phyloP scores from a whole-genome alignment of 2,329 filamentous ascomycete species.

The Amauroascus niger region DNA sequence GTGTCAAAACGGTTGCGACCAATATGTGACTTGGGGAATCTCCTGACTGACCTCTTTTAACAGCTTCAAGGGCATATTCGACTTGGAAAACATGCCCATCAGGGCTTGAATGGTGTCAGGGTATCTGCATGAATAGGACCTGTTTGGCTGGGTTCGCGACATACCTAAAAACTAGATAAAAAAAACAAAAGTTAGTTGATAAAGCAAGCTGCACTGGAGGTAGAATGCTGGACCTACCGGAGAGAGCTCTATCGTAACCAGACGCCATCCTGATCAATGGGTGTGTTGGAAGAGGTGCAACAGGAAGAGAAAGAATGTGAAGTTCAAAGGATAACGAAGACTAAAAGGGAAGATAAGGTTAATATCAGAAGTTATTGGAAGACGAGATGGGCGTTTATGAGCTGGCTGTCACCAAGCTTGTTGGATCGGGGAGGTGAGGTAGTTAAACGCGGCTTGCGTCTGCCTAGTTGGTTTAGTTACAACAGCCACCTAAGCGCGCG shows the following conservation, averaged over 20 bases:
- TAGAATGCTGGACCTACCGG: conserved; percentile 55
- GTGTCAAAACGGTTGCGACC: conserved; percentile 13
- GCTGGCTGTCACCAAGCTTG: neutral
- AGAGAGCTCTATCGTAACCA: conserved; percentile 97
- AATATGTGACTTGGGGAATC: conserved; percentile 18
- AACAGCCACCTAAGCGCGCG: conserved; percentile 12
- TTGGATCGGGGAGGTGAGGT: conserved; percentile 3
- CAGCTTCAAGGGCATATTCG: conserved; percentile 96
- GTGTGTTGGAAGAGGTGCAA: neutral
- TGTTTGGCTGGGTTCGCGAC: conserved; percentile 4
- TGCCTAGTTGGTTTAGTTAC: too few relatives aligned
- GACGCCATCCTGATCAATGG: conserved; percentile 58
- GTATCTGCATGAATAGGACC: neutral
- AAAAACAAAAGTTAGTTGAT: conserved; percentile 17
- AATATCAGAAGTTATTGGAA: neutral
- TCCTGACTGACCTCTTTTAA: conserved; percentile 73
- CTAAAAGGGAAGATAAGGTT: neutral
- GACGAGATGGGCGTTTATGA: neutral
- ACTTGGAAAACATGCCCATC: conserved; percentile 99
- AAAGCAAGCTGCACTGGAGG: conserved; percentile 35
- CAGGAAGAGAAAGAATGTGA: neutral
- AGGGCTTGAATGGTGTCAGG: conserved; percentile 57
- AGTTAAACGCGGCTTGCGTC: conserved; percentile 12
- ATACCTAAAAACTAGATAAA: conserved; percentile 67
- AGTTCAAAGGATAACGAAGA: neutral